Percentiles rank a stretch among this genome's conserved stretches.
Evolutionary conservation across 2,329 filamentous ascomycete genomes (phyloP).

Genomic region (Sporothrix schenckii): DNA sequence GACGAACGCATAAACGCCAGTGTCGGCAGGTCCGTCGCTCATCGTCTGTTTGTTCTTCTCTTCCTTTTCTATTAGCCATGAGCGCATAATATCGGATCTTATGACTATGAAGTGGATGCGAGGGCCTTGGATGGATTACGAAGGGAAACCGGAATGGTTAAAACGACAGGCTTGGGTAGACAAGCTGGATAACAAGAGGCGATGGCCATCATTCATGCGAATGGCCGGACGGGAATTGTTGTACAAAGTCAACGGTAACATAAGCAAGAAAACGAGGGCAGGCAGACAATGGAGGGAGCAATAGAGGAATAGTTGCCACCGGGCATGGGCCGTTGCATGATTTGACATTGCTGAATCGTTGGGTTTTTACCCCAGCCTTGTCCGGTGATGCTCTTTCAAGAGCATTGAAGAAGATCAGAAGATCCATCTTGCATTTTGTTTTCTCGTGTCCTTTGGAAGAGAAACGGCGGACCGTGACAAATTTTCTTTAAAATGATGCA

Average conservation of each 20-base stretch:
- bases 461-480: neutral
- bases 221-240: neutral
- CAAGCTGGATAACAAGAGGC: neutral
- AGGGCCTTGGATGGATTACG: constrained; percentile 1
- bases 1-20: constrained; percentile 25
- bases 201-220: constrained; percentile 21
- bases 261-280: too few relatives aligned
- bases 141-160: neutral
- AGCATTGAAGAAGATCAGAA: constrained; percentile 21
- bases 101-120: constrained; percentile 4
- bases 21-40: neutral
- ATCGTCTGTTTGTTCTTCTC: neutral
- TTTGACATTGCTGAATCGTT: constrained; percentile 22
- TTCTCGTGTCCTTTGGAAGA: neutral
- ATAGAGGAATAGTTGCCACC: neutral
- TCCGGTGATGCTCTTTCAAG: neutral
- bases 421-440: constrained; percentile 10
- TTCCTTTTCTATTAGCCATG: constrained; percentile 15
- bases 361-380: constrained; percentile 17
- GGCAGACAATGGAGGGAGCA: neutral
- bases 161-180: neutral
- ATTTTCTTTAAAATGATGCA: neutral
- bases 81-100: constrained; percentile 22
- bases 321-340: neutral
- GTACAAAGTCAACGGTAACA: neutral